Evolutionary conservation across 495 filamentous ascomycete species (phyloP).

Genomic region (Aspergillus nanangensis): DNA sequence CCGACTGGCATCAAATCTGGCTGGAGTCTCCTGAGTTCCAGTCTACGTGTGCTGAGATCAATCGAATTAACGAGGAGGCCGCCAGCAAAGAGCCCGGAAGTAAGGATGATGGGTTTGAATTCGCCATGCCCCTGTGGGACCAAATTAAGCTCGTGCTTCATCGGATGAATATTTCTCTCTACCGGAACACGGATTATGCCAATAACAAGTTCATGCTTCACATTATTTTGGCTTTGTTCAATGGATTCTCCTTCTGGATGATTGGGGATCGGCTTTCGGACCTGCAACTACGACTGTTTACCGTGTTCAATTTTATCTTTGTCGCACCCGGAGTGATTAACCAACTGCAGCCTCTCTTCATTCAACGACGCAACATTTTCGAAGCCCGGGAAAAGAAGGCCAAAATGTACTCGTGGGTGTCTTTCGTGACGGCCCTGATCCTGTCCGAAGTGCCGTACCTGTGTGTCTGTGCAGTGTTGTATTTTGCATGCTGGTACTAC

Average conservation of each 20-base stretch:
- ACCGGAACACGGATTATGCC: slow-evolving; percentile 59
- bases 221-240: slow-evolving; percentile 33
- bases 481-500: slow-evolving; percentile 53
- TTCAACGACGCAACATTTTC: slow-evolving; percentile 49
- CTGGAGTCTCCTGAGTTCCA: slow-evolving; percentile 48
- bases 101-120: slow-evolving; percentile 44
- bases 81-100: slow-evolving; percentile 26
- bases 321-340: slow-evolving; percentile 45
- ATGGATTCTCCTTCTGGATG: slow-evolving; percentile 41
- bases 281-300: slow-evolving; percentile 33
- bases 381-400: slow-evolving; percentile 48
- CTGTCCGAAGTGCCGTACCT: slow-evolving; percentile 51
- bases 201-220: slow-evolving; percentile 54
- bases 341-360: slow-evolving; percentile 51
- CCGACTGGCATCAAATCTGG: slow-evolving; percentile 43
- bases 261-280: slow-evolving; percentile 24
- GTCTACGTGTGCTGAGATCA: slow-evolving; percentile 46
- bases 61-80: slow-evolving; percentile 44
- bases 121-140: slow-evolving; percentile 50
- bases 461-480: slow-evolving; percentile 42
- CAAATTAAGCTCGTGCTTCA: slow-evolving; percentile 55
- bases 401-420: slow-evolving; percentile 53
- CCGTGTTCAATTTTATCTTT: slow-evolving; percentile 50
- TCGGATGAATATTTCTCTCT: slow-evolving; percentile 55
- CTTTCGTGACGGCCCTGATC: slow-evolving; percentile 46